These are phyloP conservation scores for Teratosphaeria nubilosa DNA, from an alignment of 2,329 filamentous ascomycete species.

Conservation along the genomic window DNA sequence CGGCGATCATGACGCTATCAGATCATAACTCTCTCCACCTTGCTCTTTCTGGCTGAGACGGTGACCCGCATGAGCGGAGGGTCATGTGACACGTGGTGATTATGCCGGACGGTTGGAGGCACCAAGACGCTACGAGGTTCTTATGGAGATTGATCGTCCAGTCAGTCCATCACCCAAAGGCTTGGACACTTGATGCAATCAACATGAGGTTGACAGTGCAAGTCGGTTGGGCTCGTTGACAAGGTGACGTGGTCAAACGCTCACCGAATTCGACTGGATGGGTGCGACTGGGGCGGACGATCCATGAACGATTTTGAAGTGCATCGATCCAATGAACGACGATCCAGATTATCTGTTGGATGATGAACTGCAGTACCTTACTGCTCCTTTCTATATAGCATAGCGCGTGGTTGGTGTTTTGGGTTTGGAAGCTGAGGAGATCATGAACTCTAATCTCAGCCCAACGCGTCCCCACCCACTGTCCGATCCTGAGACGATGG, in stretches of 20 bases:
- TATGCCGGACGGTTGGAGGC: neutral
- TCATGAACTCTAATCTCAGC: neutral
- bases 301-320: neutral
- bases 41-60: neutral
- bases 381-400: neutral
- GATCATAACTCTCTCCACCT: neutral
- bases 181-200: too few species aligned
- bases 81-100: neutral
- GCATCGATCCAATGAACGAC: neutral
- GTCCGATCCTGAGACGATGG: neutral
- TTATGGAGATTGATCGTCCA: neutral
- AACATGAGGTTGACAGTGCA: neutral
- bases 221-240: neutral
- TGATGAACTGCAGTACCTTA: neutral
- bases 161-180: too few species aligned
- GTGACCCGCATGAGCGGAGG: neutral
- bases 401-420: neutral
- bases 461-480: neutral
- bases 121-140: too few species aligned
- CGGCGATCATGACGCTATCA: neutral
- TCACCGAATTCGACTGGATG: too few species aligned
- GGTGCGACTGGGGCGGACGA: too few species aligned
- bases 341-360: neutral
- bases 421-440: neutral
- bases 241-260: too few species aligned